Percentiles rank a stretch among this genome's conserved stretches.
These are phyloP conservation scores for Coemansia sp. DNA, from an alignment of 192 early-diverging fungal species.

Conservation along the genomic window DNA sequence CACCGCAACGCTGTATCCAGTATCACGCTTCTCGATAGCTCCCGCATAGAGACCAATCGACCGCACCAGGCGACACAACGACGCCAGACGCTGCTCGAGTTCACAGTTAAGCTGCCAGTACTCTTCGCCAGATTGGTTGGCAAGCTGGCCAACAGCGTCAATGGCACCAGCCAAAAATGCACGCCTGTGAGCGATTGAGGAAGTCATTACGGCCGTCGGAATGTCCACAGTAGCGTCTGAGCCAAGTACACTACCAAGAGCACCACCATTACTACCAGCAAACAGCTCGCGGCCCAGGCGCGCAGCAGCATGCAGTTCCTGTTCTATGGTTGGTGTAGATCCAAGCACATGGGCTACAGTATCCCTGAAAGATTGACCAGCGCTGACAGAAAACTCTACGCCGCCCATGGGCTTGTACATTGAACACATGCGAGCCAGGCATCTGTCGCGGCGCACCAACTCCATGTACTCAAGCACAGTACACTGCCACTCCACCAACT, in stretches of 20 bases:
- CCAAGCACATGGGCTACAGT: conserved; percentile 19
- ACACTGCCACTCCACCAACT: conserved; percentile 43
- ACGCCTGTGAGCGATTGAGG: conserved; percentile 24
- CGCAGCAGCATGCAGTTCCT: conserved; percentile 29
- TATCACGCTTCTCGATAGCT: conserved; percentile 3
- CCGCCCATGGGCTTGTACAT: conserved; percentile 41
- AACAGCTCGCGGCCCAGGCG: conserved; percentile 37
- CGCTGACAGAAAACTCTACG: conserved; percentile 30
- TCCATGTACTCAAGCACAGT: conserved; percentile 43
- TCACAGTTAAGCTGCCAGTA: conserved; percentile 17
- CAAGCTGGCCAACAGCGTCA: conserved; percentile 14
- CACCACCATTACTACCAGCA: conserved; percentile 4
- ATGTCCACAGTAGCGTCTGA: not conserved
- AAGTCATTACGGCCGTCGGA: conserved; percentile 34
- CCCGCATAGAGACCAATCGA: conserved; percentile 34
- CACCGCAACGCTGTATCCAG: conserved; percentile 13
- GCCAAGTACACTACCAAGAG: not conserved
- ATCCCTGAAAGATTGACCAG: conserved; percentile 22
- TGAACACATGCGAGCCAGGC: conserved; percentile 18
- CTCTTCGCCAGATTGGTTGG: conserved; percentile 3
- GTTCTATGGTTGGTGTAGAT: not conserved
- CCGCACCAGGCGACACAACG: conserved; percentile 31
- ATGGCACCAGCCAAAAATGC: conserved; percentile 45
- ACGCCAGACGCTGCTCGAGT: conserved; percentile 8
- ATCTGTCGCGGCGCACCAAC: conserved; percentile 18